These are phyloP conservation scores for Juncus effusus DNA, from an alignment of 176 grass and related monocot genomes.

Conservation along the genomic window DNA sequence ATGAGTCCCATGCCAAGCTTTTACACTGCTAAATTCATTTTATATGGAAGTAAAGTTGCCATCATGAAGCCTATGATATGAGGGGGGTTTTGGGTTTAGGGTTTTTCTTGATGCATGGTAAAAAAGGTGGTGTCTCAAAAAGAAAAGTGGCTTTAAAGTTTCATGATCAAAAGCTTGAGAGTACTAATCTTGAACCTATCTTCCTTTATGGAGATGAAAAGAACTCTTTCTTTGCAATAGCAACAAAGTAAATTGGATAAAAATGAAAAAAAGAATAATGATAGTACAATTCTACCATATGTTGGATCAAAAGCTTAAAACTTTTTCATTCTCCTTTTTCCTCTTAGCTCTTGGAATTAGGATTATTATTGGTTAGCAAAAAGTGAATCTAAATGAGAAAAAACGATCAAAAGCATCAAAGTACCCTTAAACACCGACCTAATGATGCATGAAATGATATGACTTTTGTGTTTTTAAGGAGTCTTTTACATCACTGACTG, in stretches of 20 bases:
- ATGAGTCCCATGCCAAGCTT: constrained; percentile 27
- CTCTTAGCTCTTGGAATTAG: constrained; percentile 45
- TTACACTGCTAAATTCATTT: background rate
- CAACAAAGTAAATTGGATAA: constrained; percentile 18
- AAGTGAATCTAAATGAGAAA: constrained; percentile 30
- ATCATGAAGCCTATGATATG: constrained; percentile 38
- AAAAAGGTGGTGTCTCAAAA: constrained; percentile 17
- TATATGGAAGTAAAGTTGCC: constrained; percentile 4
- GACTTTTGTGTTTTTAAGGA: constrained; percentile 27
- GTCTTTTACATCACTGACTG: too few species aligned
- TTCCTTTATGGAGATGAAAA: constrained; percentile 54
- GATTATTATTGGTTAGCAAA: constrained; percentile 36
- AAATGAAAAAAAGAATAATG: constrained; percentile 24
- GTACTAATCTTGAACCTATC: constrained; percentile 32
- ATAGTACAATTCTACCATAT: constrained; percentile 27
- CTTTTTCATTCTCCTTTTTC: constrained; percentile 27
- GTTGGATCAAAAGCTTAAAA: constrained; percentile 41
- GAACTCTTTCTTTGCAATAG: constrained; percentile 22
- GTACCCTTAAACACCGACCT: constrained; percentile 31
- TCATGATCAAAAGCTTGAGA: constrained; percentile 15
- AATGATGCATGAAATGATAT: constrained; percentile 32
- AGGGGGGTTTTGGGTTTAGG: constrained; percentile 27
- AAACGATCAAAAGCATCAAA: constrained; percentile 26
- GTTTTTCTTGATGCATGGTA: constrained; percentile 37
- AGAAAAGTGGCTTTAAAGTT: constrained; percentile 42